phyloP scores from a whole-genome alignment of 768 basidiomycete species.

The Galerina sulciceps region DNA sequence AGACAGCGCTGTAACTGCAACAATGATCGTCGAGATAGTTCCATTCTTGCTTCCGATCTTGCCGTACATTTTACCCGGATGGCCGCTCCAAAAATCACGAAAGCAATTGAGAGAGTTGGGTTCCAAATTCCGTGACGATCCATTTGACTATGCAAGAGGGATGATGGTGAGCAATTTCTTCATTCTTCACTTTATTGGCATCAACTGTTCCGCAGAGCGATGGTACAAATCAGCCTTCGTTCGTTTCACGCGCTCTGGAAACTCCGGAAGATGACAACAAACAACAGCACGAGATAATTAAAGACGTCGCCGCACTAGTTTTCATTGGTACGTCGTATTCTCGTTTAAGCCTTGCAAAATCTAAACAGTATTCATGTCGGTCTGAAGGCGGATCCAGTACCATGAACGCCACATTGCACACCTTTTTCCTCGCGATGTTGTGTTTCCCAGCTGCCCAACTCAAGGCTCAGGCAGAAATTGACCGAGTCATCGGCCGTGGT shows the following conservation, averaged over 20 bases:
- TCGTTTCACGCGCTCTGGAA: slow-evolving; percentile 19
- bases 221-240: slow-evolving; percentile 13
- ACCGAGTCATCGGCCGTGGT: slow-evolving; percentile 37
- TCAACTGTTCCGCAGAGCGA: slow-evolving; percentile 5
- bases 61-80: slow-evolving; percentile 51
- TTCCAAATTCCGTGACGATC: slow-evolving; percentile 37
- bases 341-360: background rate
- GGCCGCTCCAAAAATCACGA: slow-evolving; percentile 51
- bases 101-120: slow-evolving; percentile 39
- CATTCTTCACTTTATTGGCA: background rate
- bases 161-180: slow-evolving; percentile 12
- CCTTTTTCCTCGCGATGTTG: slow-evolving; percentile 46
- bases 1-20: slow-evolving; percentile 34
- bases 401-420: slow-evolving; percentile 24
- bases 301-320: slow-evolving; percentile 41
- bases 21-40: slow-evolving; percentile 42
- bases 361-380: slow-evolving; percentile 5
- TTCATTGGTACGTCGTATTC: slow-evolving; percentile 21
- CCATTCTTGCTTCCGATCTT: slow-evolving; percentile 39
- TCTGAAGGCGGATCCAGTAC: slow-evolving; percentile 27
- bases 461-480: slow-evolving; percentile 44
- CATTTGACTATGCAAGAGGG: slow-evolving; percentile 27
- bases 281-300: slow-evolving; percentile 20
- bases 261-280: background rate
- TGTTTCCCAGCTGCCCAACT: slow-evolving; percentile 40